A percentile compares a stretch with the other conserved stretches of the same genome.
Conservation (phyloP, 257 asterid genomes). For the Thymus mandschuricus region DNA sequence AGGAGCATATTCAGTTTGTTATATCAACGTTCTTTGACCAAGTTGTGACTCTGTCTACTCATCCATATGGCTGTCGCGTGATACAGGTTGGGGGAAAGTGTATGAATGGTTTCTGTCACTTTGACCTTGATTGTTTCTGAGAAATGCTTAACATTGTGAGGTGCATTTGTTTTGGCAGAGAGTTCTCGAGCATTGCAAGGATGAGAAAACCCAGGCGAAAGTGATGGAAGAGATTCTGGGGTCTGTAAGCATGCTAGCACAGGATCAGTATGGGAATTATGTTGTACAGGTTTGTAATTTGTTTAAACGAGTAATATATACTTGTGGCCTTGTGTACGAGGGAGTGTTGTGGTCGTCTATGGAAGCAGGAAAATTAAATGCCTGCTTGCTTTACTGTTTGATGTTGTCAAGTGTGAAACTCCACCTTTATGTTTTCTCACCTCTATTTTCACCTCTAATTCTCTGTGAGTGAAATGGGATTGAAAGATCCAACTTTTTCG, state of each 20-base stretch:
- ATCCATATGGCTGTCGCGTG: conserved; percentile 98
- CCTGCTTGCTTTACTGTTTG: neutral
- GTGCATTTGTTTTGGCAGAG: conserved; percentile 54
- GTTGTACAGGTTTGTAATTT: conserved; percentile 78
- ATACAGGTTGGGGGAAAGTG: conserved; percentile 63
- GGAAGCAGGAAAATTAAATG: neutral
- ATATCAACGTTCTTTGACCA: conserved; percentile 80
- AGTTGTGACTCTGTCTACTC: conserved; percentile 91
- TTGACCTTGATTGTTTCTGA: neutral
- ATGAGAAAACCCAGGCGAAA: conserved; percentile 72
- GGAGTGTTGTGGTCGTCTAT: conserved; percentile 6
- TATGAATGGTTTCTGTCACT: neutral
- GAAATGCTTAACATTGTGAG: conserved; percentile 1
- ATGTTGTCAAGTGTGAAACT: neutral
- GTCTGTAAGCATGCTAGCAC: conserved; percentile 90
- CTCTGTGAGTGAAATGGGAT: too few species aligned
- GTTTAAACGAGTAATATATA: too few species aligned
- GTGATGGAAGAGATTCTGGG: conserved; percentile 93
- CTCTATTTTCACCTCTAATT: neutral
- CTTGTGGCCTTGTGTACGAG: neutral
- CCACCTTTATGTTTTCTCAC: neutral
- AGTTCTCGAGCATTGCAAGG: conserved; percentile 80
- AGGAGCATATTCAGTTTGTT: conserved; percentile 80
- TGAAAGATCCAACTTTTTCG: neutral
- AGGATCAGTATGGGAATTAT: conserved; percentile 97